phyloP scores from a whole-genome alignment of 2,329 filamentous ascomycete genomes.

The Berkeleyomyces rouxiae region DNA sequence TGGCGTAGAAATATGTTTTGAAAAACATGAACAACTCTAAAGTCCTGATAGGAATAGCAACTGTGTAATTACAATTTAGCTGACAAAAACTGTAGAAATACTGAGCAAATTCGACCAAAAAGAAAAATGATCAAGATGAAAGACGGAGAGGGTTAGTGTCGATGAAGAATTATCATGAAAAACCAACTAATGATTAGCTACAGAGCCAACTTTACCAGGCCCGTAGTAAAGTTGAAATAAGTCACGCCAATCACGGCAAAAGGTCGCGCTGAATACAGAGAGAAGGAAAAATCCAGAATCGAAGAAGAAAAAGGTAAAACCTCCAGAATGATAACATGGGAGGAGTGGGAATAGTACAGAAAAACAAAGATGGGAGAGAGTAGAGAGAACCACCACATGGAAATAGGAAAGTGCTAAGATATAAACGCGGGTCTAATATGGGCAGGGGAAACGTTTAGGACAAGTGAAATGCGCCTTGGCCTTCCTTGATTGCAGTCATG shows the following conservation, averaged over 20 bases:
- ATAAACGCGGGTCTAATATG: background rate
- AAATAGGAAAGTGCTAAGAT: background rate
- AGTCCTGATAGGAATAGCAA: background rate
- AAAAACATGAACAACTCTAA: too few species aligned
- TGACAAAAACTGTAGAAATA: background rate
- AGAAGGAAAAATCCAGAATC: background rate
- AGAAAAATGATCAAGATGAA: background rate
- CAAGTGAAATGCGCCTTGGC: slow-evolving; percentile 93
- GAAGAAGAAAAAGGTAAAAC: background rate
- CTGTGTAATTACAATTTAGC: background rate
- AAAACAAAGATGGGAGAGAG: background rate
- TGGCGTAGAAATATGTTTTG: background rate
- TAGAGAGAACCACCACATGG: background rate
- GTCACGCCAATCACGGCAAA: too few species aligned
- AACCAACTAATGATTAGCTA: background rate
- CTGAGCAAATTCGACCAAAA: background rate
- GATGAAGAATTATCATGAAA: background rate
- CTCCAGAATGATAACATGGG: background rate
- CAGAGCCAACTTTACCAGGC: too few species aligned
- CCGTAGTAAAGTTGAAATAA: too few species aligned
- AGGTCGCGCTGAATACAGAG: background rate
- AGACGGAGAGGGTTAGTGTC: background rate
- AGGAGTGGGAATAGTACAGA: background rate
- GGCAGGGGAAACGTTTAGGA: slow-evolving; percentile 35
- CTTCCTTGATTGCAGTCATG: slow-evolving; percentile 76